A percentile compares a stretch with the other conserved stretches of the same genome.
Conservation (phyloP, 768 basidiomycete genomes). For the Cubamyces lactineus region DNA sequence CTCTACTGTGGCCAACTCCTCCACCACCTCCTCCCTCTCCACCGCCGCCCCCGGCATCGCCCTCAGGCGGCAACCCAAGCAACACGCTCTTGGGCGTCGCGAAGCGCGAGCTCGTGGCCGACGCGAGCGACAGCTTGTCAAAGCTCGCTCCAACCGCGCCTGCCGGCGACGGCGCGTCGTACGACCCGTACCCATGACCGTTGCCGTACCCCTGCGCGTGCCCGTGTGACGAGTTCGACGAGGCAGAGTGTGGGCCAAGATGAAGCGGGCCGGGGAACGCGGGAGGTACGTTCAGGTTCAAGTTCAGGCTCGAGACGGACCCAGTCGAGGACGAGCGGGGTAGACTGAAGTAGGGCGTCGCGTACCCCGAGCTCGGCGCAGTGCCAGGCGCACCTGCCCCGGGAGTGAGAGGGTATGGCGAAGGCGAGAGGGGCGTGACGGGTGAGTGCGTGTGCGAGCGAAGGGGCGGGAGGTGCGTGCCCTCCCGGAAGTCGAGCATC, state of each 20-base stretch:
- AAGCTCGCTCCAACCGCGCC: conserved; percentile 25
- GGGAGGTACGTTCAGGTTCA: background rate
- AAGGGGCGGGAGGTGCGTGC: conserved; percentile 16
- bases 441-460: conserved; percentile 15
- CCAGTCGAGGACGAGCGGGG: conserved; percentile 18
- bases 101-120: conserved; percentile 27
- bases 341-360: conserved; percentile 22
- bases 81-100: conserved; percentile 29
- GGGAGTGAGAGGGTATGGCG: conserved; percentile 17
- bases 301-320: conserved; percentile 16
- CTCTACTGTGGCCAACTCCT: background rate
- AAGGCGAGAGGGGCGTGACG: conserved; percentile 19
- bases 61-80: conserved; percentile 28
- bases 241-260: conserved; percentile 2
- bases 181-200: background rate
- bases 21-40: background rate
- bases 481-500: conserved; percentile 24
- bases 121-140: conserved; percentile 30
- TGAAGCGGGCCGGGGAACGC: conserved; percentile 25
- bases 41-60: conserved; percentile 18
- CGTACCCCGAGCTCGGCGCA: conserved; percentile 20
- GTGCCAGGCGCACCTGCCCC: background rate
- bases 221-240: background rate
- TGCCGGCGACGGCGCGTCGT: conserved; percentile 20
- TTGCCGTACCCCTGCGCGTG: no score